Base-by-base conservation (phyloP, 2,329 filamentous ascomycete genomes). In the Cyanodermella asteris region DNA sequence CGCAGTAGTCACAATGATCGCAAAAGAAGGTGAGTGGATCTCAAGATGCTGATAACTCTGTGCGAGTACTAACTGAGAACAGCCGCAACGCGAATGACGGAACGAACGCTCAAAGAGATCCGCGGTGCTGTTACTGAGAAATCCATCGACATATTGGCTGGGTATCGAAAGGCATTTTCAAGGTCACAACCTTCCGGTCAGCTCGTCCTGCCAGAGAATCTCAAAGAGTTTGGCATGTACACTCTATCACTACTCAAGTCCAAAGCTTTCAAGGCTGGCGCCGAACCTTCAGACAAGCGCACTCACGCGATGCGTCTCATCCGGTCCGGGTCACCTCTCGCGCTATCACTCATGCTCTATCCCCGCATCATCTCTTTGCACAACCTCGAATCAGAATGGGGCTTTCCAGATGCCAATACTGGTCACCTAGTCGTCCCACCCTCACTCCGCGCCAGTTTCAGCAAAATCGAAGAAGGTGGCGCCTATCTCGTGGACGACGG, bases 221-320 rank as follows among this genome's bases (percentile, higher is more conserved):
- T 97, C 16, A 94, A 94, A 45, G 87, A 97, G 45, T 82, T 91
- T 39, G 71, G 75, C 40, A 94, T 97, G 81, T 94, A 87, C 48
- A 77, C 90, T 51, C 69, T 97, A 7, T 73, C 76, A 23, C 55
- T 94, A 34, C 54, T 91, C 44, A 97, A 97, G 49, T 82, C 69
- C 28, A 70, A 87, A 29, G 82, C 84, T 3, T 81, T 94, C 55
- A 94, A 94, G 55, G 76, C 77, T 25, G 84, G 84, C 29, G 71
- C 73, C 36, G 87, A 97, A 49, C 76, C 78, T 18, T 80, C 77
- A 7, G 87, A 97, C 47, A 71, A 87, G 33, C 65, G 87, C 33
- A 73, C 90, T 9, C 76, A 94, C 40, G 84, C 93, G 43, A 72
- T 91, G 59, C 71, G 84, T 26, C 72, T 91, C 64, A 63, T 97